Evolutionary conservation across 768 basidiomycete species (phyloP), one percentile per base, ranked within the genome.

Genomic region (Kwoniella newhampshirensis): DNA sequence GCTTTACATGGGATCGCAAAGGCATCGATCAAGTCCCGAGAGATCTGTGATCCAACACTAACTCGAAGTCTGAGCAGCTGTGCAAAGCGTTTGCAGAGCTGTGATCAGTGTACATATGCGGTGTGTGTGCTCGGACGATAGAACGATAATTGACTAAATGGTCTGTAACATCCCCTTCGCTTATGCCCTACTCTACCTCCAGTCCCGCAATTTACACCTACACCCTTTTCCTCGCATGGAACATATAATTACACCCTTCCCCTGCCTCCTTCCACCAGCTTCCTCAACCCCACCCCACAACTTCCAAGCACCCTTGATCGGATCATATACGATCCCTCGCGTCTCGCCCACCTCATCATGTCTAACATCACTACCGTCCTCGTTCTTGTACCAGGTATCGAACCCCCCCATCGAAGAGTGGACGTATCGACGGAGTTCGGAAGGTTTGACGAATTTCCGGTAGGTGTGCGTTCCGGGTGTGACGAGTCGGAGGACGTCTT

Each of bases 391-490:
- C 75, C 75, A 76, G 6, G 63, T 59, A 4, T 59, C 50, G 27
- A 58, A 51, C 6, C 75, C 75, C 3, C 72, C 71, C 70, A 75
- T 67, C 57, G 87, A 84, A 21, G 79, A 77, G 46, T 83, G 81
- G 78, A 99, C 94, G 79, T 90, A 97, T 12, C 81, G 81, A 36
- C 87, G 79, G 11, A 99, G 83, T 71, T 99, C 96, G 1, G 81
- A 80, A 3, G 94, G 89, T 60, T 88, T 88, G 71, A 99, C 79
- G 75, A 82, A 99, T 76, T 99, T 98, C 40, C 84, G 81, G 73
- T 89, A 87, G 0, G 90, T 91, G 77, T 99, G 96, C 9, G 96
- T 98, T 8, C 93, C 91, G 2, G 81, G 82, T 0, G 87, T 79
- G 50, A 98, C 96, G 68, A 88, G 82, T 2, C 86, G 81, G 15